Evolutionary conservation across 768 basidiomycete genomes (phyloP).

Genomic region (Rhizopogon vinicolor): DNA sequence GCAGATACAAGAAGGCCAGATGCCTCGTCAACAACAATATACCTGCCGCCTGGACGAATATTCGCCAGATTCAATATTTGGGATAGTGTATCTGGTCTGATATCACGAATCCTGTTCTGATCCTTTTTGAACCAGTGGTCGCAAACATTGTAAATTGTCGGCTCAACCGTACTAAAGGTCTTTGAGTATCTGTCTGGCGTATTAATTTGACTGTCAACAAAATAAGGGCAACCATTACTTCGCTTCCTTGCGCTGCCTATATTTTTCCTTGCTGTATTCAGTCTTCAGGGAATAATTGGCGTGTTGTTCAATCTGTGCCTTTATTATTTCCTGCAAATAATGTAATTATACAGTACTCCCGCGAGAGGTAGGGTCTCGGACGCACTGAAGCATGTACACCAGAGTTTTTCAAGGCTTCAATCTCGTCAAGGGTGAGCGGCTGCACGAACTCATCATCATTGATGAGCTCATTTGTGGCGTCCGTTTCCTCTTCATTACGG

Average conservation of each 20-base stretch:
- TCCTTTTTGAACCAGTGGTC: slow-evolving; percentile 89
- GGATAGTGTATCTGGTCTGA: slow-evolving; percentile 84
- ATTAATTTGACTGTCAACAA: neutral
- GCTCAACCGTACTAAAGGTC: slow-evolving; percentile 81
- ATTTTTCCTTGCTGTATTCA: slow-evolving; percentile 98
- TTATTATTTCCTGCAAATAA: slow-evolving; percentile 81
- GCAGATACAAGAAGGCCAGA: slow-evolving; percentile 85
- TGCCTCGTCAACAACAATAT: slow-evolving; percentile 88
- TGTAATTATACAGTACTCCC: slow-evolving; percentile 6
- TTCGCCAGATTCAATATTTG: slow-evolving; percentile 85
- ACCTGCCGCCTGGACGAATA: slow-evolving; percentile 80
- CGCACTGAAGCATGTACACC: slow-evolving; percentile 75
- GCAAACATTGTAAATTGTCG: slow-evolving; percentile 82
- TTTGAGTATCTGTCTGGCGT: slow-evolving; percentile 67
- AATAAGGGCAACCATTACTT: slow-evolving; percentile 55
- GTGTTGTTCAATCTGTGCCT: slow-evolving; percentile 89
- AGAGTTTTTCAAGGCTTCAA: slow-evolving; percentile 75
- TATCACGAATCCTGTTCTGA: slow-evolving; percentile 72
- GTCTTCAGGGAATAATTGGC: slow-evolving; percentile 92
- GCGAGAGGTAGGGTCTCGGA: slow-evolving; percentile 1
- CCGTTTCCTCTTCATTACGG: slow-evolving; percentile 76
- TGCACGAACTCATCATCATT: slow-evolving; percentile 84
- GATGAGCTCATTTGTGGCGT: slow-evolving; percentile 95
- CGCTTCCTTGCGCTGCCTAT: slow-evolving; percentile 92
- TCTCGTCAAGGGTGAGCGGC: slow-evolving; percentile 79